Evolutionary conservation across 306 rosid genomes (phyloP).

Genomic region (Acmispon strigosus): DNA sequence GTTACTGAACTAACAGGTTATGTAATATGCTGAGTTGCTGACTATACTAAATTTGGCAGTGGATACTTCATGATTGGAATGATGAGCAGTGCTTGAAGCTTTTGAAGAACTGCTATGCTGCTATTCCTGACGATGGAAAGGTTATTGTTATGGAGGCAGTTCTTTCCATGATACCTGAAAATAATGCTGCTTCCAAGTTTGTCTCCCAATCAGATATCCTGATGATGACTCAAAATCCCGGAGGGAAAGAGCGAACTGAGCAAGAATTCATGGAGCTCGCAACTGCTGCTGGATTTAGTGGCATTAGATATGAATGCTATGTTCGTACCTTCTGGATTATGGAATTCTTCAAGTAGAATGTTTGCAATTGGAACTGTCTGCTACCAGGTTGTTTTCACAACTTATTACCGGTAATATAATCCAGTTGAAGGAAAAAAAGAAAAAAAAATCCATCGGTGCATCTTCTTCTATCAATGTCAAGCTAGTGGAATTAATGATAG

Average conservation of each 20-base stretch:
- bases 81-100: constrained; percentile 26
- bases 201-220: constrained; percentile 17
- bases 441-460: too few relatives aligned
- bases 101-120: constrained; percentile 42
- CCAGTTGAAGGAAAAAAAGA: too few relatives aligned
- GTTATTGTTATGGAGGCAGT: constrained; percentile 40
- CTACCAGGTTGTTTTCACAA: too few relatives aligned
- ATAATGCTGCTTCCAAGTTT: background rate
- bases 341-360: constrained; percentile 45
- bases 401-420: too few relatives aligned
- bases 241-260: constrained; percentile 50
- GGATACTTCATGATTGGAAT: constrained; percentile 38
- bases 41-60: background rate
- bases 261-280: constrained; percentile 39
- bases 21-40: background rate
- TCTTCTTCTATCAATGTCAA: too few relatives aligned
- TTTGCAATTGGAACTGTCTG: too few relatives aligned
- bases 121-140: constrained; percentile 47
- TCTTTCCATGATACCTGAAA: constrained; percentile 25
- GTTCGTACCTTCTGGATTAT: constrained; percentile 37
- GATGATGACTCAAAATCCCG: constrained; percentile 43
- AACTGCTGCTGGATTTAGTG: constrained; percentile 43
- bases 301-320: constrained; percentile 32
- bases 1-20: background rate
- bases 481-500: too few relatives aligned